Percentiles rank a stretch among this genome's conserved stretches.
These are phyloP conservation scores for Kondoa subrosea DNA, from an alignment of 768 basidiomycete species.

Conservation along the genomic window DNA sequence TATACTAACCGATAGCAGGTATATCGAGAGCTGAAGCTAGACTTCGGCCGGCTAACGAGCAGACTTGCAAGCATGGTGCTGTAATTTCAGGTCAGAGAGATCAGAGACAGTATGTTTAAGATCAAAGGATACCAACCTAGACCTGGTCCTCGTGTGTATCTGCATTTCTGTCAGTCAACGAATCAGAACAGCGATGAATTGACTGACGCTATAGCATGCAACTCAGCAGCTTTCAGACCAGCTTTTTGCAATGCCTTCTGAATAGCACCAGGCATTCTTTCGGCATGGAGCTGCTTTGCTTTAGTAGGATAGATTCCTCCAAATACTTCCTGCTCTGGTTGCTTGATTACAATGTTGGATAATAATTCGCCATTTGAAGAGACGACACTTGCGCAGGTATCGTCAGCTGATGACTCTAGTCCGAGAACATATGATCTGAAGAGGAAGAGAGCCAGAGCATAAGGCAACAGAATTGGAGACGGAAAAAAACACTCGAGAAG, in stretches of 20 bases:
- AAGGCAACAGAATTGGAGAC: too few relatives aligned
- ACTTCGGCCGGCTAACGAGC: conserved; percentile 65
- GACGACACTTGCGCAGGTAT: conserved; percentile 79
- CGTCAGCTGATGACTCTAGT: conserved; percentile 40
- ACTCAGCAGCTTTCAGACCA: neutral
- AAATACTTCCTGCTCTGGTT: conserved; percentile 40
- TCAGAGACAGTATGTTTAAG: conserved; percentile 45
- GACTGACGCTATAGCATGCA: neutral
- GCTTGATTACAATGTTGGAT: conserved; percentile 73
- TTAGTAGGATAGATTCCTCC: conserved; percentile 32
- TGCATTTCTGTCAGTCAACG: conserved; percentile 48
- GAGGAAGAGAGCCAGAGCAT: too few relatives aligned
- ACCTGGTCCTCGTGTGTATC: conserved; percentile 50
- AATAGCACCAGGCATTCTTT: conserved; percentile 62
- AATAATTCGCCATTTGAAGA: conserved; percentile 48
- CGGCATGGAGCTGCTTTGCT: conserved; percentile 41
- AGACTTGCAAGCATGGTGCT: conserved; percentile 60
- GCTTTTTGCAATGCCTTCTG: conserved; percentile 51
- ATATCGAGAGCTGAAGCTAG: conserved; percentile 60
- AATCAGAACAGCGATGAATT: neutral
- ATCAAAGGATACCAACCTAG: conserved; percentile 50
- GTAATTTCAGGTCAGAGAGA: conserved; percentile 67
- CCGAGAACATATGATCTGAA: neutral
- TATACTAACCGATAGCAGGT: conserved; percentile 38
- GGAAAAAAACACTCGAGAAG: neutral